Percentiles rank a stretch among this genome's conserved stretches.
Conservation (phyloP, 1,284 basidiomycete genomes). For the Cystobasidiaceae sp. region DNA sequence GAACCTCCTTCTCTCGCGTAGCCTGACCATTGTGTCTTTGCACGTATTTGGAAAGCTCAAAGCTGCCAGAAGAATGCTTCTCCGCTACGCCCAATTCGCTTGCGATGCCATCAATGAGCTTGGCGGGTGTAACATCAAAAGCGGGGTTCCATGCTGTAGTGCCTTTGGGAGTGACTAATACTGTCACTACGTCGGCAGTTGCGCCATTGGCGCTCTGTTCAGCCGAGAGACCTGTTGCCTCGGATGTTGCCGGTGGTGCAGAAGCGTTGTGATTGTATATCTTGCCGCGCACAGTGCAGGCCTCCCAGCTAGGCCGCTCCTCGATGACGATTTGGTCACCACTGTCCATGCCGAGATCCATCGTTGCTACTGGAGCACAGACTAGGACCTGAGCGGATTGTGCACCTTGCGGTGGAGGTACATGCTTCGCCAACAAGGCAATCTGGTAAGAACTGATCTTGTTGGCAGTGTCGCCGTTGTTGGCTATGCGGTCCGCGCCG, state of each 20-base stretch:
- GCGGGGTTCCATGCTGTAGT: slow-evolving; percentile 74
- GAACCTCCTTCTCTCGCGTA: slow-evolving; percentile 1
- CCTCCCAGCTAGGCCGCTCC: slow-evolving; percentile 76
- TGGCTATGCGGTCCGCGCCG: slow-evolving; percentile 57
- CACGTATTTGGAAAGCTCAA: slow-evolving; percentile 38
- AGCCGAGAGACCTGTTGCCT: slow-evolving; percentile 43
- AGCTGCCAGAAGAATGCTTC: slow-evolving; percentile 47
- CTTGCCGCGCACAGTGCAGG: slow-evolving; percentile 74
- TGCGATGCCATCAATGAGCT: slow-evolving; percentile 51
- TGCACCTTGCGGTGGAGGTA: slow-evolving; percentile 48
- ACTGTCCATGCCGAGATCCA: slow-evolving; percentile 71
- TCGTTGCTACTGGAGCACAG: slow-evolving; percentile 79
- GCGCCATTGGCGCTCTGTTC: slow-evolving; percentile 45
- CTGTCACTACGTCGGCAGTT: slow-evolving; percentile 59
- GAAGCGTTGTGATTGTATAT: slow-evolving; percentile 54
- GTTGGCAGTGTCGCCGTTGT: slow-evolving; percentile 89
- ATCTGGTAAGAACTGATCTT: slow-evolving; percentile 56
- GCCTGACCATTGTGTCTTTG: neutral
- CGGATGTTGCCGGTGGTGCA: slow-evolving; percentile 40
- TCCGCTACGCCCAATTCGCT: slow-evolving; percentile 42
- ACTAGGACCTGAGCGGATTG: slow-evolving; percentile 87
- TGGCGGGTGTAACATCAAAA: slow-evolving; percentile 88
- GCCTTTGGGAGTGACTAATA: slow-evolving; percentile 59
- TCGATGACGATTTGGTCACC: slow-evolving; percentile 83
- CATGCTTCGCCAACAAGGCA: slow-evolving; percentile 36